Base-by-base conservation (phyloP, 805 yeast genomes). In the Ogataea neopini region DNA sequence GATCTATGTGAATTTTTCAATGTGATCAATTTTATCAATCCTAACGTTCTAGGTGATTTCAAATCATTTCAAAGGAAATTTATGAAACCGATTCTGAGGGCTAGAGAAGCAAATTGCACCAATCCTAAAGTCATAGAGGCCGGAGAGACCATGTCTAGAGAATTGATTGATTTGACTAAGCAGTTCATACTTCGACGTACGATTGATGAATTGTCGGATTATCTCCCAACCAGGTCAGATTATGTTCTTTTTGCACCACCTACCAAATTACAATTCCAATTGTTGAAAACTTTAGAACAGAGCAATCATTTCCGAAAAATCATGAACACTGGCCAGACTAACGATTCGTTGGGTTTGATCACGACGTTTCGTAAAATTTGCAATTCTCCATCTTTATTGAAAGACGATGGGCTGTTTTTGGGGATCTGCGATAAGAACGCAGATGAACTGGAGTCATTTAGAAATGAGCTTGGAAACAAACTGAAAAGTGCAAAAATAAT, bases 1-100 rank as follows among this genome's bases (percentile, higher is more conserved):
- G 96, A 94, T 63, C 74, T 94, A 40, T 70, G 69, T 2, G 99
- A 94, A 62, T 92, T 88, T 62, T 88, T 72, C 66, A 83, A 86
- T 8, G 80, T 94, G 57, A 79, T 85, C 6, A 86, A 89, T 59
- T 92, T 92, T 61, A 71, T 89, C 10, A 90, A 89, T 58, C 97
- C 97, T 0, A 92, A 91, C 0, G 69, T 86, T 1, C 69, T 94
- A 20, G 96, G 96, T 0, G 64, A 56, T 44, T 76, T 77, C 47
- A 71, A 76, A 19, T 64, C 69, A 2, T 79, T 87, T 61, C 87
- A 84, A 56, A 78, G 75, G 52, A 72, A 72, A 4, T 91, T 62
- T 58, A 80, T 88, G 50, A 72, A 66, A 22, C 97, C 97, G 1
- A 90, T 92, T 26, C 61, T 79, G 33, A 70, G 77, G 50, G 80